Base-by-base conservation (phyloP, 139 green algal species). In the Coccomyxa sp. region DNA sequence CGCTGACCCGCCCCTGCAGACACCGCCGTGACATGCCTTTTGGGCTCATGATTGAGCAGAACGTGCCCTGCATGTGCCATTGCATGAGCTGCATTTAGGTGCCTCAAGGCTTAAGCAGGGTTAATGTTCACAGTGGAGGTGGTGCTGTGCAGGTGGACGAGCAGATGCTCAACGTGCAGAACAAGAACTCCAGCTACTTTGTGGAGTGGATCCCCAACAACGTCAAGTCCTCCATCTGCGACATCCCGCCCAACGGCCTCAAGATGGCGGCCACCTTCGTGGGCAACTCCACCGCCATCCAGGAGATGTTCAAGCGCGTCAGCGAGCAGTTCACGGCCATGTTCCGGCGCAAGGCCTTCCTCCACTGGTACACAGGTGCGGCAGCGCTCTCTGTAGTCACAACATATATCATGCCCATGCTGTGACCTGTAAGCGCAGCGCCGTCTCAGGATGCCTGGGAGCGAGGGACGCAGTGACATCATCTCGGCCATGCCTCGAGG, bases 171-270 rank as follows among this genome's bases (percentile, higher is more conserved):
- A 98, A 98, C 86, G 92, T 96, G 75, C 94, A 98, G 90, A 97
- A 97, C 94, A 98, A 98, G 92, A 97, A 97, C 91, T 93, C 85
- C 34, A 93, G 88, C 41, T 98, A 98, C 92, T 98, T 98, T 82
- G 95, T 98, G 41, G 95, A 98, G 90, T 98, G 95, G 95, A 98
- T 98, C 86, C 94, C 95, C 82, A 98, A 98, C 93, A 98, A 98
- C 86, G 93, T 98, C 74, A 98, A 98, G 94, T 94, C 91, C 35
- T 94, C 88, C 31, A 92, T 98, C 2, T 98, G 95, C 86, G 93
- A 98, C 82, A 97, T 98, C 82, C 95, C 95, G 22, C 94, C 95
- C 79, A 97, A 95, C 85, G 95, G 93, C 77, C 88, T 97, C 24
- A 97, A 98, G 89, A 97, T 98, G 95, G 89, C 88, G 35, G 93